Percentiles rank a stretch among this genome's conserved stretches.
Evolutionary conservation across 441 rosid genomes (phyloP).

Genomic region (Hura crepitans): DNA sequence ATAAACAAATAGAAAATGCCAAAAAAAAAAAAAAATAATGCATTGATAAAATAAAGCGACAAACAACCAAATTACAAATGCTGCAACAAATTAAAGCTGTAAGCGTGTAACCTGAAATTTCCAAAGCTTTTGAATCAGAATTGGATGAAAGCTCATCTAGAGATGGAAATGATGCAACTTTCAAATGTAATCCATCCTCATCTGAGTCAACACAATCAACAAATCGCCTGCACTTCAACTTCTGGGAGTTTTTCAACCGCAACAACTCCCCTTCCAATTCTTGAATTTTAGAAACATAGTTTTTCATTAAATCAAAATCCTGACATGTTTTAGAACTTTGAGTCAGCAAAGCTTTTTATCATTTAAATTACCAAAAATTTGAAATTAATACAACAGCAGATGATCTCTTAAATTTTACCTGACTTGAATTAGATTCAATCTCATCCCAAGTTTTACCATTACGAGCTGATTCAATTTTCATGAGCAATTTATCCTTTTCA

Average conservation of each 20-base stretch:
- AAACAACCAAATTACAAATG: background rate
- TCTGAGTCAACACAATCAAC: constrained; percentile 49
- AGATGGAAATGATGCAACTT: constrained; percentile 48
- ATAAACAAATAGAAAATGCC: background rate
- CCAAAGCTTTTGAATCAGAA: constrained; percentile 46
- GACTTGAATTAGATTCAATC: constrained; percentile 51
- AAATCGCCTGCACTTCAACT: constrained; percentile 37
- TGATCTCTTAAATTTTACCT: constrained; percentile 38
- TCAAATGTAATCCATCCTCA: constrained; percentile 54
- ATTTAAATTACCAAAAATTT: constrained; percentile 1
- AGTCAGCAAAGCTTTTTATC: constrained; percentile 17
- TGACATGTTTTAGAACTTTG: constrained; percentile 30
- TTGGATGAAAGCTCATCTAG: constrained; percentile 50
- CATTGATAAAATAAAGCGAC: background rate
- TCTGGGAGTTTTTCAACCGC: constrained; percentile 45
- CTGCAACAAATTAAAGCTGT: background rate
- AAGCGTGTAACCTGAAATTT: constrained; percentile 47
- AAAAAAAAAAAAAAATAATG: background rate
- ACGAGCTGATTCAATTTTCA: constrained; percentile 76
- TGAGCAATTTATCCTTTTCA: constrained; percentile 80
- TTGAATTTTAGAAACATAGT: constrained; percentile 77
- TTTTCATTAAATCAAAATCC: constrained; percentile 69
- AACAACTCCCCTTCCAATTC: constrained; percentile 83
- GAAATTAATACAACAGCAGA: constrained; percentile 10
- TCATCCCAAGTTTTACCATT: constrained; percentile 92